phyloP scores from a whole-genome alignment of 345 rosid genomes.

The Toxicodendron radicans region DNA sequence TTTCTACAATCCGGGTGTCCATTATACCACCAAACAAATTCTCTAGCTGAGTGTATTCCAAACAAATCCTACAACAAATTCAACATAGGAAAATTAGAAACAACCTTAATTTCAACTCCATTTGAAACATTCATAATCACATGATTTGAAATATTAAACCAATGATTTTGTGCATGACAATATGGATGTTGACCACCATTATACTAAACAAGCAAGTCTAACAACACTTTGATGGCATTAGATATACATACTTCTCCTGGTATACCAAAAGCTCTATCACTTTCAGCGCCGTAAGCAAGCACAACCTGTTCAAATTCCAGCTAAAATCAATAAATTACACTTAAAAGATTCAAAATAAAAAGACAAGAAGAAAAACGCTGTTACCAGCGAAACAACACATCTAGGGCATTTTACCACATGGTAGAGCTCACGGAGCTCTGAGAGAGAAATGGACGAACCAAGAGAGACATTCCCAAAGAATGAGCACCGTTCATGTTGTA shows the following conservation, averaged over 20 bases:
- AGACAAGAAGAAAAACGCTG: conserved; percentile 2
- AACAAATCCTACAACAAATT: conserved; percentile 46
- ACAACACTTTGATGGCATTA: background rate
- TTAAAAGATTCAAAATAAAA: background rate
- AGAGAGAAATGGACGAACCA: conserved; percentile 64
- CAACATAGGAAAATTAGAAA: background rate
- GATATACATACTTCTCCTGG: conserved; percentile 73
- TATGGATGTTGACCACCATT: no score
- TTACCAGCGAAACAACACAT: background rate
- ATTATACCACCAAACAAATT: conserved; percentile 98
- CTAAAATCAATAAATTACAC: background rate
- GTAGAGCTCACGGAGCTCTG: conserved; percentile 81
- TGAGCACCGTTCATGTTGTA: conserved; percentile 59
- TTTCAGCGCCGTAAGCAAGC: no score
- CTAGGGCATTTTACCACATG: conserved; percentile 50
- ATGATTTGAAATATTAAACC: background rate
- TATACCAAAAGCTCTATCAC: conserved; percentile 53
- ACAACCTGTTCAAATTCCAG: conserved; percentile 51
- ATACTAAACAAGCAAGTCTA: conserved; percentile 26
- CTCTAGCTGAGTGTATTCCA: conserved; percentile 86
- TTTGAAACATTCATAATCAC: background rate
- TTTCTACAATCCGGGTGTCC: conserved; percentile 80
- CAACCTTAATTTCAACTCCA: background rate
- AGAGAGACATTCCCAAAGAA: conserved; percentile 78
- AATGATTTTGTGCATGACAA: background rate